A percentile compares a stretch with the other conserved stretches of the same genome.
These are phyloP conservation scores for Leptodermis oblonga DNA, from an alignment of 257 asterid species.

Conservation along the genomic window DNA sequence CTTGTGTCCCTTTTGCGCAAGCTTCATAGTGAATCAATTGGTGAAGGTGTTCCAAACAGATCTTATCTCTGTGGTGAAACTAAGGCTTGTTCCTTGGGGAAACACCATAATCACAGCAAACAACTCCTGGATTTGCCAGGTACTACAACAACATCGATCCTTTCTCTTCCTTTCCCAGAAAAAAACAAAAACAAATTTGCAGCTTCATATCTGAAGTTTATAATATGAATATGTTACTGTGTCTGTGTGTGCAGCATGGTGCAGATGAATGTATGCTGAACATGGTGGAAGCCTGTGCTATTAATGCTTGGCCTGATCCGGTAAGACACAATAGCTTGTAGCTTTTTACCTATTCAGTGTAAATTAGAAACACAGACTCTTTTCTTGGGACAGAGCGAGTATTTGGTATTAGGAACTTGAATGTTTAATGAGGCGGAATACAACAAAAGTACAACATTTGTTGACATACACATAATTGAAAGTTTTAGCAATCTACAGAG, in stretches of 20 bases:
- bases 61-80: slow-evolving; percentile 60
- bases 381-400: no score
- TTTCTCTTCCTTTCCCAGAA: neutral
- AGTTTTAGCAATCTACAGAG: neutral
- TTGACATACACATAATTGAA: neutral
- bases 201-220: neutral
- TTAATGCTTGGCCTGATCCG: slow-evolving; percentile 62
- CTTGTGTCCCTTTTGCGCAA: slow-evolving; percentile 84
- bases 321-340: slow-evolving; percentile 17
- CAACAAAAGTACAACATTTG: neutral
- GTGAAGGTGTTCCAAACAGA: slow-evolving; percentile 62
- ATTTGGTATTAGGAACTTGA: no score
- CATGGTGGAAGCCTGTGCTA: slow-evolving; percentile 80
- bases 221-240: neutral
- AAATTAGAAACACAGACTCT: no score
- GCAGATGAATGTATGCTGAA: slow-evolving; percentile 69
- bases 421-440: no score
- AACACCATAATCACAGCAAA: slow-evolving; percentile 62
- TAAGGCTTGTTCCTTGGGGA: slow-evolving; percentile 93
- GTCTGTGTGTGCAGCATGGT: slow-evolving; percentile 61
- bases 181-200: no score
- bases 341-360: no score
- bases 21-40: slow-evolving; percentile 69
- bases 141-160: neutral
- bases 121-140: slow-evolving; percentile 82